phyloP scores from a whole-genome alignment of 805 yeast genomes.

The Ogataea neopini region DNA sequence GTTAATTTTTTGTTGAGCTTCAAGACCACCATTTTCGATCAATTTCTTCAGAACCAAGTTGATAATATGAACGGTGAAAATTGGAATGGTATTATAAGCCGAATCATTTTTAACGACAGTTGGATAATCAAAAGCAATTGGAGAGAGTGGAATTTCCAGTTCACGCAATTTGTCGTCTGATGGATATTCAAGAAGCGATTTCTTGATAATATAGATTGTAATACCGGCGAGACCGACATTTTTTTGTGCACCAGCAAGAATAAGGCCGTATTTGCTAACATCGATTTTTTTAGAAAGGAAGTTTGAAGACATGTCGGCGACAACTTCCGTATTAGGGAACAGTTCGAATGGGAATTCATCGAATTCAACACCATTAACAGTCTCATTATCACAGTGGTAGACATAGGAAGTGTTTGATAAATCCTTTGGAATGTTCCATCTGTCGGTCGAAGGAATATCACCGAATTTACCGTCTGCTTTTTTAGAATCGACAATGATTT shows the following conservation, averaged over 20 bases:
- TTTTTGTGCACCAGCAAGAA: slow-evolving; percentile 98
- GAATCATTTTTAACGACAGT: slow-evolving; percentile 86
- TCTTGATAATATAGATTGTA: slow-evolving; percentile 87
- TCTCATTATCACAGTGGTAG: slow-evolving; percentile 94
- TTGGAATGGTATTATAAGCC: slow-evolving; percentile 94
- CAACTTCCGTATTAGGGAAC: slow-evolving; percentile 73
- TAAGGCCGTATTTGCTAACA: slow-evolving; percentile 79
- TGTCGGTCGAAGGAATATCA: slow-evolving; percentile 60
- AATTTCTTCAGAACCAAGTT: slow-evolving; percentile 72
- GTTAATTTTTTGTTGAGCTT: slow-evolving; percentile 57
- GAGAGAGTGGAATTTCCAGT: slow-evolving; percentile 73
- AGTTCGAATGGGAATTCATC: slow-evolving; percentile 47
- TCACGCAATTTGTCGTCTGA: slow-evolving; percentile 58
- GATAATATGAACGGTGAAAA: slow-evolving; percentile 85
- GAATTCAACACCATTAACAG: slow-evolving; percentile 94
- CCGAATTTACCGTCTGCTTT: slow-evolving; percentile 58
- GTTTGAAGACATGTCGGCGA: slow-evolving; percentile 94
- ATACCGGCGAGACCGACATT: slow-evolving; percentile 97
- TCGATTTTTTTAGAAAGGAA: slow-evolving; percentile 81
- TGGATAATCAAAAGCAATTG: slow-evolving; percentile 87
- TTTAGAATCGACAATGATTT: slow-evolving; percentile 67
- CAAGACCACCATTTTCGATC: slow-evolving; percentile 70
- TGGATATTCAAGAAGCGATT: slow-evolving; percentile 68
- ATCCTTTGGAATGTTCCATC: slow-evolving; percentile 65
- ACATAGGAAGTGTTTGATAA: slow-evolving; percentile 73